Base-by-base conservation (phyloP, 768 basidiomycete genomes). In the Collybia mongolica region DNA sequence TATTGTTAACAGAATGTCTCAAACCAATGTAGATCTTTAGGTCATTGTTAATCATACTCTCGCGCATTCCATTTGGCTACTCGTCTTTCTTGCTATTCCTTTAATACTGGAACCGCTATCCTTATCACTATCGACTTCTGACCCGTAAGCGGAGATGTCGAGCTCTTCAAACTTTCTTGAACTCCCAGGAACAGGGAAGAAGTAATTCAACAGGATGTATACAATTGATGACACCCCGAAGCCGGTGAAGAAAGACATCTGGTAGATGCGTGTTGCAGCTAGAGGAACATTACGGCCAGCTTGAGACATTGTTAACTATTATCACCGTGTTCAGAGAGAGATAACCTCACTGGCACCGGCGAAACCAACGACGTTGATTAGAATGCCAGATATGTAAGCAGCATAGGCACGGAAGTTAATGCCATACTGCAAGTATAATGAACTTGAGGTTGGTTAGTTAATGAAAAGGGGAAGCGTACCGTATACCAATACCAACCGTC, bases 191-290 rank as follows among this genome's bases (percentile, higher is more conserved):
- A 81, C 77, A 2, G 90, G 88, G 67, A 78, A 88, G 18, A 76
- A n/a, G 46, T 65, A 58, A 68, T 83, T 88, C 39, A 86, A 73
- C 37, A 66, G 23, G 60, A 71, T 79, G 66, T 93, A 93, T 39
- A 86, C 61, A 51, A 87, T 43, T 7, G 79, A 72, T 1, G 89
- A 87, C 38, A 84, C 77, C 24, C 80, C 82, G 56, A 90, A 87
- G 23, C 90, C 90, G n/a, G 86, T 86, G 69, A 92, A 88, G 77
- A 91, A 93, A 11, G 87, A 83, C 72, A 91, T 76, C 46, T 84
- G 70, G 65, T 87, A 90, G 55, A 89, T 79, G 47, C 81, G 76
- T n/a, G 82, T 88, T 1, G 89, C 88, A 4, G 78, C 80, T 20
- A 85, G 60, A 5, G 87, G 82, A 1, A 91, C 88, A 0, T 61